Evolutionary conservation across 2,329 filamentous ascomycete genomes (phyloP), one percentile per base, ranked within the genome.

Genomic region (Fusarium verticillioides): DNA sequence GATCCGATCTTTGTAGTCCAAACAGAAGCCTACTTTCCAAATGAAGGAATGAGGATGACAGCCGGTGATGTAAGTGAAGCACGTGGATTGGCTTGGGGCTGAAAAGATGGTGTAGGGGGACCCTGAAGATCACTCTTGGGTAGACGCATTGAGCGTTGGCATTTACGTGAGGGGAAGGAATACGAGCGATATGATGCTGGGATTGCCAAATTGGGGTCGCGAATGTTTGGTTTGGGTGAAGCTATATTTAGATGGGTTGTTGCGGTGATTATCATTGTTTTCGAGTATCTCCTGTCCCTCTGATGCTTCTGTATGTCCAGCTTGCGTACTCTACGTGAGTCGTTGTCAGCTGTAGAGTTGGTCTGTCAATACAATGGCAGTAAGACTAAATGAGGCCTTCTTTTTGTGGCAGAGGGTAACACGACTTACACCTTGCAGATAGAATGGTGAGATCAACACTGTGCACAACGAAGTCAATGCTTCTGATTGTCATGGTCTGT

Each of bases 181-280:
- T 72, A 72, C 69, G 69, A 72, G 23, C n/a, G 16, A 12, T 9
- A 34, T 69, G 69, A 69, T 64, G 30, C 39, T 59, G 30, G 21
- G n/a, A 19, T 34, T 54, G 10, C 50, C 21, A 40, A 6, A n/a
- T 30, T 18, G 23, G 30, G 39, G 13, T 19, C n/a, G 12, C 23
- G n/a, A 12, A 10, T 9, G 19, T 47, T 57, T 57, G 23, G 8
- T 32, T 30, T 56, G 23, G 34, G 34, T 42, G 23, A 67, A 37
- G 26, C 19, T 43, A 39, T 61, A 30, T 61, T 36, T 53, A 16
- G 21, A 40, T 44, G 12, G 12, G 19, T 57, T 56, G 19, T 16
- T 32, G 21, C 34, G 23, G 10, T 26, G 34, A n/a, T 30, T 23
- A 54, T 40, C 34, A 40, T 18, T 30, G 16, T 36, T 52, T 52